These are phyloP conservation scores for Tilletia indica DNA, from an alignment of 1,284 basidiomycete genomes.

Conservation along the genomic window DNA sequence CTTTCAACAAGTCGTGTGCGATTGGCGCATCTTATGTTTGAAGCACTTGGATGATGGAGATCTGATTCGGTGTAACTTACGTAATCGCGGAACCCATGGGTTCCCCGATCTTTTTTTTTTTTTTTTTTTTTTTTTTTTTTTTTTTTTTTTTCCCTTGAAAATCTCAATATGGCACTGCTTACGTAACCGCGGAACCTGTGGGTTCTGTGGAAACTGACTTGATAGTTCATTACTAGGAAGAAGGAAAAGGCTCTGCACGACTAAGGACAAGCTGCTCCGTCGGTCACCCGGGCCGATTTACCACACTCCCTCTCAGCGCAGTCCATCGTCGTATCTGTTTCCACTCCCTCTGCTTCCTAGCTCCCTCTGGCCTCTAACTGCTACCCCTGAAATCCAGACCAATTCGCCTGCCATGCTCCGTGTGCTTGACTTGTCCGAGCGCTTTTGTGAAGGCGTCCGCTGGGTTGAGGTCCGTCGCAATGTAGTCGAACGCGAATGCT, in stretches of 20 bases:
- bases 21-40: no score
- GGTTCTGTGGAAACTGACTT: no score
- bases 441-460: slow-evolving; percentile 18
- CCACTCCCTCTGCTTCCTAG: neutral
- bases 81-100: no score
- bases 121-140: no score
- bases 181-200: no score
- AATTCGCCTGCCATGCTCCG: neutral
- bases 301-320: slow-evolving; percentile 6
- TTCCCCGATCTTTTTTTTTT: no score
- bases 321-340: neutral
- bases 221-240: no score
- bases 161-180: no score
- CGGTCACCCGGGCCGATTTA: neutral
- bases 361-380: neutral
- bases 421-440: neutral
- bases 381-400: neutral
- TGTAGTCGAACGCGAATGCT: neutral
- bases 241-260: neutral
- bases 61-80: no score
- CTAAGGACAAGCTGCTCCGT: neutral
- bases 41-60: no score
- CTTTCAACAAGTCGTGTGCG: no score
- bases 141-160: no score
- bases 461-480: neutral